Conservation (phyloP, 371 early-diverging fungal genomes). For the Apophysomyces elegans region DNA sequence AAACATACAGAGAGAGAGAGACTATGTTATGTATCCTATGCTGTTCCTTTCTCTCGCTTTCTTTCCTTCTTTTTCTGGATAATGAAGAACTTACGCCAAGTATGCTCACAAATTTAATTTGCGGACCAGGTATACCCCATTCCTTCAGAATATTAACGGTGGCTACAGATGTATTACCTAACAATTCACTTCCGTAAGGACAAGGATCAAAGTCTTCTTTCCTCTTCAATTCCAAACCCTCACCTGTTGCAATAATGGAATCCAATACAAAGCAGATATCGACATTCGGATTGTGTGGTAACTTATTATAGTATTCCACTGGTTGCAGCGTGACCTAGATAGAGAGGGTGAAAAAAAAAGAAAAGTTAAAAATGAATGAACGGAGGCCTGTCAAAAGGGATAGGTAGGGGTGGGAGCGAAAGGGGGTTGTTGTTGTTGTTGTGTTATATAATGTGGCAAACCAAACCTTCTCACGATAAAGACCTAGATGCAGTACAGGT, state of each 20-base stretch:
- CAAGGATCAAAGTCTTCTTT: neutral
- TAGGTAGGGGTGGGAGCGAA: neutral
- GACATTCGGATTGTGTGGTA: constrained; percentile 70
- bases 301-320: constrained; percentile 94
- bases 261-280: constrained; percentile 81
- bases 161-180: constrained; percentile 79
- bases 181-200: constrained; percentile 2
- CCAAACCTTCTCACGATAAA: constrained; percentile 82
- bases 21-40: too few species aligned
- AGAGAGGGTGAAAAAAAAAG: too few species aligned
- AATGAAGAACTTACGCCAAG: constrained; percentile 50
- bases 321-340: constrained; percentile 72
- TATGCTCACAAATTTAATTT: constrained; percentile 73
- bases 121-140: constrained; percentile 71
- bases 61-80: too few species aligned
- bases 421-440: too few species aligned
- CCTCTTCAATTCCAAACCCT: constrained; percentile 1
- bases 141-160: constrained; percentile 80
- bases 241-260: constrained; percentile 85
- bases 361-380: neutral
- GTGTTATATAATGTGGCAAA: too few species aligned
- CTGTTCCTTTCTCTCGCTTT: too few species aligned
- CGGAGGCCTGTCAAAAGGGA: neutral
- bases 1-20: neutral
- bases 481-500: constrained; percentile 78